Evolutionary conservation across 1,284 basidiomycete genomes (phyloP).

Genomic region (Uromyces viciae-fabae): DNA sequence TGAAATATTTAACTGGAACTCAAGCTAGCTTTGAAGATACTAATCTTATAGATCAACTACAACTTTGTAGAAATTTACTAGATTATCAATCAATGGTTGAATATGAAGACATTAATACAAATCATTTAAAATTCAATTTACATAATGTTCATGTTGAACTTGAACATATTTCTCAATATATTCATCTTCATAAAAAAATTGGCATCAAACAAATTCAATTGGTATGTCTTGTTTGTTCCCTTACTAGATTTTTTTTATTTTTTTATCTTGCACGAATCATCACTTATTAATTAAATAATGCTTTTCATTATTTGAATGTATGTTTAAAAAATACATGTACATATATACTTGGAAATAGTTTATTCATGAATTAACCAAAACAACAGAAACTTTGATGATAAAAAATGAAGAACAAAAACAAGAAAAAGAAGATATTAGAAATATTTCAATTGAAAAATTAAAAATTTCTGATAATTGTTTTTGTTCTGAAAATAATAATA

Average conservation of each 20-base stretch:
- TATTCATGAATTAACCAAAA: background rate
- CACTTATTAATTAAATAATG: too few relatives aligned
- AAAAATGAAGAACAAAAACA: background rate
- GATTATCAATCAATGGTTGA: background rate
- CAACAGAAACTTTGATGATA: background rate
- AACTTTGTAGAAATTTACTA: background rate
- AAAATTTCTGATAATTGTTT: too few relatives aligned
- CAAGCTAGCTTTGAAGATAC: conserved; percentile 12
- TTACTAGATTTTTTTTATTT: background rate
- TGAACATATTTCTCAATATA: background rate
- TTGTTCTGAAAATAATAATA: too few relatives aligned
- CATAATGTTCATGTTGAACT: background rate
- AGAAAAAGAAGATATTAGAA: too few relatives aligned
- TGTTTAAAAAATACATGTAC: too few relatives aligned
- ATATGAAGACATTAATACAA: background rate
- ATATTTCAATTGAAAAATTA: too few relatives aligned
- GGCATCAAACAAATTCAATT: background rate
- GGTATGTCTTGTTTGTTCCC: background rate
- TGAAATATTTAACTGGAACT: background rate
- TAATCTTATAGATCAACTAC: background rate
- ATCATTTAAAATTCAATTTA: background rate
- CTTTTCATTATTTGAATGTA: too few relatives aligned
- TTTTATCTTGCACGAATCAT: background rate
- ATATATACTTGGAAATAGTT: too few relatives aligned
- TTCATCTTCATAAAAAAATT: background rate